These are phyloP conservation scores for Paraphaeosphaeria minitans DNA, from an alignment of 2,329 filamentous ascomycete genomes.

Conservation along the genomic window DNA sequence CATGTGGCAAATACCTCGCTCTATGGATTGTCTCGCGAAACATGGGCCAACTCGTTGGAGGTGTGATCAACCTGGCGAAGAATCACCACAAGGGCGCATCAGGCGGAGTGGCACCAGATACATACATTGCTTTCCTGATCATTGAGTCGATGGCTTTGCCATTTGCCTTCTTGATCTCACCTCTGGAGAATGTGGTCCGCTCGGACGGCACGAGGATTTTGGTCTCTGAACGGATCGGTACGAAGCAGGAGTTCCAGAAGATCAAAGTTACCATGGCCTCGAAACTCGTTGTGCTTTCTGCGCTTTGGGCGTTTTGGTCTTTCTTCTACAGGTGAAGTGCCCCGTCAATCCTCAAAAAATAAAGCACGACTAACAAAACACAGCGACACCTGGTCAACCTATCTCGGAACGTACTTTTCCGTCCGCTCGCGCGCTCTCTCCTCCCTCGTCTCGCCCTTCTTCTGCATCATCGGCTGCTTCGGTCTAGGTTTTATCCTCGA, in stretches of 20 bases:
- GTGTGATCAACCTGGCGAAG: slow-evolving; percentile 48
- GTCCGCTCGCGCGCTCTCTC: slow-evolving; percentile 54
- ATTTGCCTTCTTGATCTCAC: slow-evolving; percentile 54
- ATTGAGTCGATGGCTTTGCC: slow-evolving; percentile 55
- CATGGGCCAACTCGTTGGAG: slow-evolving; percentile 54
- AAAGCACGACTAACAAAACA: slow-evolving; percentile 25
- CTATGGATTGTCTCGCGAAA: slow-evolving; percentile 57
- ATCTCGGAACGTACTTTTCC: slow-evolving; percentile 52
- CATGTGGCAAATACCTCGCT: slow-evolving; percentile 56
- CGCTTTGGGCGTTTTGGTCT: slow-evolving; percentile 54
- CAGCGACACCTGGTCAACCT: slow-evolving; percentile 53
- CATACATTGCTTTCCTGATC: slow-evolving; percentile 55
- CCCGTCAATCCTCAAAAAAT: too few relatives aligned
- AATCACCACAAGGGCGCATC: slow-evolving; percentile 32
- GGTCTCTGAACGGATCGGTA: slow-evolving; percentile 48
- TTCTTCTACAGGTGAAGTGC: slow-evolving; percentile 49
- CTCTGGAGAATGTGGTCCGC: slow-evolving; percentile 53
- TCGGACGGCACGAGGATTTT: slow-evolving; percentile 54
- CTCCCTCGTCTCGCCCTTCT: slow-evolving; percentile 55
- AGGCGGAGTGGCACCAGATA: slow-evolving; percentile 52
- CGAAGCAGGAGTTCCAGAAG: slow-evolving; percentile 48
- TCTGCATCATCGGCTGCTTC: slow-evolving; percentile 58
- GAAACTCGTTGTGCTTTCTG: slow-evolving; percentile 48
- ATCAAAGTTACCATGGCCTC: slow-evolving; percentile 46
- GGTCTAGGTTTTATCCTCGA: slow-evolving; percentile 63